Conservation (phyloP, 768 basidiomycete genomes). For the Hericium coralloides region DNA sequence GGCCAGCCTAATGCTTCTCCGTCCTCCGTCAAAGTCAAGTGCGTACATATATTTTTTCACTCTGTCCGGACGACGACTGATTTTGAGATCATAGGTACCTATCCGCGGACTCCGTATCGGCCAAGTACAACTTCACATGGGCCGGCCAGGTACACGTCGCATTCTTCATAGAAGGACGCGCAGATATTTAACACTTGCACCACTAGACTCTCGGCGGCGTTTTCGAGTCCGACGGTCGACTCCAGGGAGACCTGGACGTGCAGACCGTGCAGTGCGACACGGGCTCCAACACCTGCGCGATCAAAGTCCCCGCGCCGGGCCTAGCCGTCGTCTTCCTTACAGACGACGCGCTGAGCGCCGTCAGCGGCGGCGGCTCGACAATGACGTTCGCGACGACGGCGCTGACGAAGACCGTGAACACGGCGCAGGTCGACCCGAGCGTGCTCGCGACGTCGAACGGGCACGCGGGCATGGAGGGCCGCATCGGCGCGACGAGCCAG, state of each 20-base stretch:
- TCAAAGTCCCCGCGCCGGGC: slow-evolving; percentile 60
- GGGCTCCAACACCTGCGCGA: slow-evolving; percentile 37
- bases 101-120: slow-evolving; percentile 42
- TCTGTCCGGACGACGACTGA: not conserved
- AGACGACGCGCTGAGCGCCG: slow-evolving; percentile 28
- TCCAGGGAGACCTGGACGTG: slow-evolving; percentile 44
- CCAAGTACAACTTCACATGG: slow-evolving; percentile 66
- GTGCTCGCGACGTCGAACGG: slow-evolving; percentile 63
- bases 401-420: slow-evolving; percentile 44
- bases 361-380: slow-evolving; percentile 28
- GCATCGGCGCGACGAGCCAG: slow-evolving; percentile 31
- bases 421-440: slow-evolving; percentile 43
- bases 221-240: slow-evolving; percentile 61
- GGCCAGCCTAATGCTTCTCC: slow-evolving; percentile 32
- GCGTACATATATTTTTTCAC: slow-evolving; percentile 18
- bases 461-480: slow-evolving; percentile 24
- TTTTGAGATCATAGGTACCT: slow-evolving; percentile 36
- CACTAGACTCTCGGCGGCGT: slow-evolving; percentile 49
- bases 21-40: slow-evolving; percentile 44
- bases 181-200: not conserved
- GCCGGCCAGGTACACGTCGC: slow-evolving; percentile 50
- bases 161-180: too few species aligned
- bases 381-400: slow-evolving; percentile 41
- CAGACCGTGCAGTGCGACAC: slow-evolving; percentile 53
- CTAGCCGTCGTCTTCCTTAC: slow-evolving; percentile 70